Conservation (phyloP, 345 rosid species). For the Citrus trifoliata region DNA sequence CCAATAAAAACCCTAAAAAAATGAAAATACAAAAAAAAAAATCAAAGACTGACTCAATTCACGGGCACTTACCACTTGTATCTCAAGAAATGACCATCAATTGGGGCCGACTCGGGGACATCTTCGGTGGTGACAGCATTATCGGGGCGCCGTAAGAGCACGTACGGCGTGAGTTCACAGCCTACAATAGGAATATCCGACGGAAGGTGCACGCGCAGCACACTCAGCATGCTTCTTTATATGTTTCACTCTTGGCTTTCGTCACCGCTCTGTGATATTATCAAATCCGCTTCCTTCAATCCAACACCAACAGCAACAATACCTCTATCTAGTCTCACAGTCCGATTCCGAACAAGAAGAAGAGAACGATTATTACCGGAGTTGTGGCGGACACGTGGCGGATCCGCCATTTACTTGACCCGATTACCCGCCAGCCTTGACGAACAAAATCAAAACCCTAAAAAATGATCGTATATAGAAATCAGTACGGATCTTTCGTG, state of each 20-base stretch:
- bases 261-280: conserved; percentile 32
- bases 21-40: neutral
- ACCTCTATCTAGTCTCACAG: neutral
- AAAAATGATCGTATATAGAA: neutral
- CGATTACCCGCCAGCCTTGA: conserved; percentile 37
- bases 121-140: conserved; percentile 59
- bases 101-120: conserved; percentile 76
- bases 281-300: conserved; percentile 6
- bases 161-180: conserved; percentile 93
- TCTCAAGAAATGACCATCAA: conserved; percentile 82
- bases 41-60: conserved; percentile 14
- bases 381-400: conserved; percentile 48
- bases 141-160: conserved; percentile 74
- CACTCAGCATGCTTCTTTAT: conserved; percentile 78
- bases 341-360: neutral
- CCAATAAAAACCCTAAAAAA: neutral
- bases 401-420: conserved; percentile 67
- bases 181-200: conserved; percentile 98
- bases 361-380: neutral
- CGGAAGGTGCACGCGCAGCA: conserved; percentile 90
- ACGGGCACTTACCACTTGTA: conserved; percentile 72
- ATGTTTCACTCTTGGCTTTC: conserved; percentile 31
- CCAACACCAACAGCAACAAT: conserved; percentile 6
- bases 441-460: conserved; percentile 26
- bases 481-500: neutral